These are phyloP conservation scores for Priceomyces haplophilus DNA, from an alignment of 805 yeast species.

Conservation along the genomic window DNA sequence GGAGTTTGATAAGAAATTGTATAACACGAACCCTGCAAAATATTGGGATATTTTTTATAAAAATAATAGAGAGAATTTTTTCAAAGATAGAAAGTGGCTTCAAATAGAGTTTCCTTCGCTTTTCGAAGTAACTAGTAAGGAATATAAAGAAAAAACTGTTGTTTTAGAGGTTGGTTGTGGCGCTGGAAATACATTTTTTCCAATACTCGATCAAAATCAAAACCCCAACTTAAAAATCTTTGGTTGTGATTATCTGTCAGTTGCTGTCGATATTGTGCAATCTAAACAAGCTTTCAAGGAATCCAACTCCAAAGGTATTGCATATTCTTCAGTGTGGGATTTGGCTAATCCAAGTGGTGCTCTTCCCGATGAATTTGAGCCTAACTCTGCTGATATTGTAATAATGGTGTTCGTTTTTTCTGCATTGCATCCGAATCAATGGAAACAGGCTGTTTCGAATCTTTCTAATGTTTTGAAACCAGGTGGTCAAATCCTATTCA, in stretches of 20 bases:
- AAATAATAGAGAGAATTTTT: conserved; percentile 88
- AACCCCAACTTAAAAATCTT: conserved; percentile 70
- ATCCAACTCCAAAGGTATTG: conserved; percentile 44
- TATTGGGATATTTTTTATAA: conserved; percentile 95
- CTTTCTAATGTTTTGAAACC: conserved; percentile 76
- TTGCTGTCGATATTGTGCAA: conserved; percentile 84
- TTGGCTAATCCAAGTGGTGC: conserved; percentile 69
- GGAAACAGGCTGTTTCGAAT: conserved; percentile 78
- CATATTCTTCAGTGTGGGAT: conserved; percentile 94
- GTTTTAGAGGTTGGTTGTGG: conserved; percentile 97
- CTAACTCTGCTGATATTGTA: conserved; percentile 80
- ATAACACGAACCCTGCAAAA: conserved; percentile 82
- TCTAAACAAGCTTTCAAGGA: conserved; percentile 58
- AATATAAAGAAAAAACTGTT: conserved; percentile 64
- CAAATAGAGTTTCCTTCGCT: conserved; percentile 89
- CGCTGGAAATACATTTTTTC: conserved; percentile 95
- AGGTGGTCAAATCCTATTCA: conserved; percentile 82
- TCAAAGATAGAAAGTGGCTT: conserved; percentile 95
- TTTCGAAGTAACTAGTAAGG: conserved; percentile 67
- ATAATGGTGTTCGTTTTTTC: conserved; percentile 95
- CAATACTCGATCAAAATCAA: conserved; percentile 77
- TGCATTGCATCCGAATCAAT: conserved; percentile 88
- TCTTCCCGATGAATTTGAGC: conserved; percentile 82
- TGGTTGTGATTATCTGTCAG: conserved; percentile 87
- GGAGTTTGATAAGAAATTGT: conserved; percentile 76